Evolutionary conservation across 495 filamentous ascomycete genomes (phyloP), one percentile per base, ranked within the genome.

Genomic region (Glarea lozoyensis): DNA sequence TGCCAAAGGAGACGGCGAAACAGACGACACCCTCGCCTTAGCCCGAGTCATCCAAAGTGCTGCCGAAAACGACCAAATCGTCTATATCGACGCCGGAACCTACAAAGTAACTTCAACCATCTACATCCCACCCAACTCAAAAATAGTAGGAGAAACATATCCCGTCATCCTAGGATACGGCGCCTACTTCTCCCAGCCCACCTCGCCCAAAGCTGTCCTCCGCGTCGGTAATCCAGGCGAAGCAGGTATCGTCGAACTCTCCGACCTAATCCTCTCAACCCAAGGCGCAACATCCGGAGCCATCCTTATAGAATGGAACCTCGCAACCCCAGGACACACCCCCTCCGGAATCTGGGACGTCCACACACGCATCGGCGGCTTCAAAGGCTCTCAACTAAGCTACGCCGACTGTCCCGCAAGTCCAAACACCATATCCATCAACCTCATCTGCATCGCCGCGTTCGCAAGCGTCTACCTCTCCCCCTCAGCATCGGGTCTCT

Each of bases 321-420:
- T 49, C 22, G 46, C 30, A 4, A 34, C 40, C 2, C 23, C 34
- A 2, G 18, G 37, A 0, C 11, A 20, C 10, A 37, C 23, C 76
- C 78, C 78, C 3, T 60, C 69, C 24, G 81, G 77, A 11, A 61
- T 70, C 35, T 69, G 68, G 46, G 85, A 90, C 53, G 73, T 79
- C 0, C 85, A 88, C 54, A 76, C 80, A 55, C 80, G 85, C 21
- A 69, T 79, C 31, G 75, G 82, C 32, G 86, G 86, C n/a, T 70
- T 73, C 18, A 72, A 75, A 1, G 82, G 84, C 20, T 85, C 83
- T 0, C 59, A 73, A 21, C 65, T 89, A 10, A 80, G 82, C 55
- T 67, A 74, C 7, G 64, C 75, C 38, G 71, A 64, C 10, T 88
- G 84, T 49, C 69, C 61, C 1, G 56, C 60, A 13, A 63, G 60